Evolutionary conservation across 2,329 filamentous ascomycete genomes (phyloP).

Genomic region (Pseudocercospora fuligena): DNA sequence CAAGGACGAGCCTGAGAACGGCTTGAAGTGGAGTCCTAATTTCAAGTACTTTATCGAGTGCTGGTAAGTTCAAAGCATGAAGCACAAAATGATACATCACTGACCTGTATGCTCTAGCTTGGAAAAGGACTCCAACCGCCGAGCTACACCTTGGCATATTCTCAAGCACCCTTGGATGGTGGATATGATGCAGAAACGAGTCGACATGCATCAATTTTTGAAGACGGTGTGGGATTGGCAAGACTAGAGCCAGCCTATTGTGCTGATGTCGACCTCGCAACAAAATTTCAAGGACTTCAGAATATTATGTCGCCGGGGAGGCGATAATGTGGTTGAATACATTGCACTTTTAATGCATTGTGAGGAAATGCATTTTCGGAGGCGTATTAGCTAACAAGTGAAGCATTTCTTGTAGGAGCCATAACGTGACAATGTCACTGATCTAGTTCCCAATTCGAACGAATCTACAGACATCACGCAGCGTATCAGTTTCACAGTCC

Average conservation of each 20-base stretch:
- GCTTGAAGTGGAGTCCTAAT: conserved; percentile 92
- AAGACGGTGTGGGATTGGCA: conserved; percentile 98
- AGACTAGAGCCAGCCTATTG: conserved; percentile 51
- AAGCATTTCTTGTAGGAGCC: conserved; percentile 1
- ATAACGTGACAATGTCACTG: conserved; percentile 1
- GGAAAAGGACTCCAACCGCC: conserved; percentile 85
- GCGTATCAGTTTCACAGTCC: not conserved
- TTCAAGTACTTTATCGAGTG: conserved; percentile 99
- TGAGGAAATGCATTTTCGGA: conserved; percentile 2
- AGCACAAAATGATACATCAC: conserved; percentile 12
- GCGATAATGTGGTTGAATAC: conserved; percentile 1
- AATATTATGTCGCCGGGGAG: not conserved
- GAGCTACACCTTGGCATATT: conserved; percentile 98
- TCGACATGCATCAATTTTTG: conserved; percentile 96
- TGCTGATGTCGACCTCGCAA: not conserved
- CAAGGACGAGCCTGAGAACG: conserved; percentile 79
- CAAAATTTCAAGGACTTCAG: not conserved
- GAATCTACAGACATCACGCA: not conserved
- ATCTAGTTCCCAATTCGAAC: not conserved
- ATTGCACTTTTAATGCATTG: conserved; percentile 3
- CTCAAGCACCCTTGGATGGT: conserved; percentile 98
- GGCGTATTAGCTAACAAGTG: not conserved
- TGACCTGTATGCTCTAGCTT: conserved; percentile 62
- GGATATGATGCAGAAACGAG: conserved; percentile 92
- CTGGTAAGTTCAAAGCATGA: conserved; percentile 70